These are phyloP conservation scores for Penicillium paradoxum DNA, from an alignment of 495 filamentous ascomycete genomes.

Conservation along the genomic window DNA sequence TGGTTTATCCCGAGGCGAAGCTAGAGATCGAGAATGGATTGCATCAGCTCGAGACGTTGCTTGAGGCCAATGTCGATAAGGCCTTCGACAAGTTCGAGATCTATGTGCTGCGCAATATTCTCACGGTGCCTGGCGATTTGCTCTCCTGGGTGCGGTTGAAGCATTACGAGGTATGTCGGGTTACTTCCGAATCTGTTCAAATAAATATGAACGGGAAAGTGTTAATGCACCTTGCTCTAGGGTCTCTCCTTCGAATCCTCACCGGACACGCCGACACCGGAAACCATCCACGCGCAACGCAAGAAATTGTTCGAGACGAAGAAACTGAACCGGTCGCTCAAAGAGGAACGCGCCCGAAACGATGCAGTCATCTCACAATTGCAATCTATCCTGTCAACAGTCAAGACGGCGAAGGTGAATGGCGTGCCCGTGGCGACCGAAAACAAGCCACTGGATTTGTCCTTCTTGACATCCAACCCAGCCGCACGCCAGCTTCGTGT, in stretches of 20 bases:
- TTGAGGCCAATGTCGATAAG: constrained; percentile 72
- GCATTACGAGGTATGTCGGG: constrained; percentile 71
- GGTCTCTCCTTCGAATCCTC: constrained; percentile 31
- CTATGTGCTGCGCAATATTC: constrained; percentile 81
- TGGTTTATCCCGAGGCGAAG: constrained; percentile 55
- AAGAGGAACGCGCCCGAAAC: constrained; percentile 72
- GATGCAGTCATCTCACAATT: constrained; percentile 64
- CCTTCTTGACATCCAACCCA: constrained; percentile 49
- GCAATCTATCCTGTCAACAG: constrained; percentile 45
- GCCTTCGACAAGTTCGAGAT: constrained; percentile 78
- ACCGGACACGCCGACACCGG: constrained; percentile 49
- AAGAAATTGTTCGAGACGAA: constrained; percentile 75
- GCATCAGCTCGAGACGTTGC: constrained; percentile 90
- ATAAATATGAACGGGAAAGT: constrained; percentile 4
- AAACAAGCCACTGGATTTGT: constrained; percentile 36
- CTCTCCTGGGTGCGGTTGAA: constrained; percentile 71
- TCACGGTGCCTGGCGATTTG: constrained; percentile 69
- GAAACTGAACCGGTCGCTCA: constrained; percentile 69
- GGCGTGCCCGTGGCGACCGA: constrained; percentile 11
- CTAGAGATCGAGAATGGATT: constrained; percentile 85
- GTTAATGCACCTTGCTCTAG: constrained; percentile 17
- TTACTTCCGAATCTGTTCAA: not conserved
- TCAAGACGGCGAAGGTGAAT: constrained; percentile 25
- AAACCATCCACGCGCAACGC: constrained; percentile 64
- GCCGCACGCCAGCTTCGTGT: constrained; percentile 44